Evolutionary conservation across 140 eudicot genomes (phyloP).

Genomic region (Oenanthe javanica): DNA sequence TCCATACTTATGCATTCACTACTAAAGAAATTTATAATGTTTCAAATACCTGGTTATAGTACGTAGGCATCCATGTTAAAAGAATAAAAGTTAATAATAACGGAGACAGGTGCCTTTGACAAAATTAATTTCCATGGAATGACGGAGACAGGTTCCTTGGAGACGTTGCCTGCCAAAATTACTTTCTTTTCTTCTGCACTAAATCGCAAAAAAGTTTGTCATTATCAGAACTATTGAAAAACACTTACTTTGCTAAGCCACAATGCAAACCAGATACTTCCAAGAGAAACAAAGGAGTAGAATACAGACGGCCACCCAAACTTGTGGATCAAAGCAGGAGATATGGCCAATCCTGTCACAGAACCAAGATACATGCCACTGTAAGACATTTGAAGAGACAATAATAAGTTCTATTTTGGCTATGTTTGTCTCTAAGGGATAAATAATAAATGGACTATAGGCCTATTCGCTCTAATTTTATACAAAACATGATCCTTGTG

Average conservation of each 20-base stretch:
- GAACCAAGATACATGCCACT: constrained; percentile 98
- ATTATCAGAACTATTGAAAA: not conserved
- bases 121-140: constrained; percentile 87
- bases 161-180: constrained; percentile 48
- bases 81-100: constrained; percentile 86
- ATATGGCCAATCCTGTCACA: constrained; percentile 81
- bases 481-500: not conserved
- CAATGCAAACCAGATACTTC: constrained; percentile 87
- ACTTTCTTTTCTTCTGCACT: constrained; percentile 51
- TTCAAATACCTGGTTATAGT: constrained; percentile 77
- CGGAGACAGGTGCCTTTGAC: constrained; percentile 91
- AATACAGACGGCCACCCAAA: constrained; percentile 93
- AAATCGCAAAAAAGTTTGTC: not conserved
- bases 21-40: not conserved
- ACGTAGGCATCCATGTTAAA: constrained; percentile 96
- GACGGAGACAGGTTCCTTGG: constrained; percentile 64
- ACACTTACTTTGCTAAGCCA: constrained; percentile 76
- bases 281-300: constrained; percentile 90
- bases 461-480: not conserved
- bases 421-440: too few relatives aligned
- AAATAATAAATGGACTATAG: too few relatives aligned
- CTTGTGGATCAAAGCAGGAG: constrained; percentile 73
- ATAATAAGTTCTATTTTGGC: not conserved
- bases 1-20: not conserved
- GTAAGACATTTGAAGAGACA: constrained; percentile 15